Percentiles rank a stretch among this genome's conserved stretches.
phyloP scores from a whole-genome alignment of 306 rosid species.

The Pterocarpus macrocarpus region DNA sequence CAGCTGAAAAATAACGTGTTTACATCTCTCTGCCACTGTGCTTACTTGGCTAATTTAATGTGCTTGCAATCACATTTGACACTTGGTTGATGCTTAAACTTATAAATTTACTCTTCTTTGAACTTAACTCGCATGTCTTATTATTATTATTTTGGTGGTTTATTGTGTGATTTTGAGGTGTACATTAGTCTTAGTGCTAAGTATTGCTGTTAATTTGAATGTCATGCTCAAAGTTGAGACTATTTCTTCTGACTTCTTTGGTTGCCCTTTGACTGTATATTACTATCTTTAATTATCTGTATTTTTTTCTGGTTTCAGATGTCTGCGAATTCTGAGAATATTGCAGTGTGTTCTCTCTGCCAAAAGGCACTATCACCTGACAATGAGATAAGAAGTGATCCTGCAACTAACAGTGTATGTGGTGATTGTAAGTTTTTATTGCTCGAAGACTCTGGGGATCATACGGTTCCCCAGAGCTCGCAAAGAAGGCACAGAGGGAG shows the following conservation, averaged over 20 bases:
- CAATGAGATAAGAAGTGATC: conserved; percentile 59
- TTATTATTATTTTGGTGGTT: conserved; percentile 8
- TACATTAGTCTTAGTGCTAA: conserved; percentile 22
- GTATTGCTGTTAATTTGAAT: conserved; percentile 14
- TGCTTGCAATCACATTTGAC: conserved; percentile 35
- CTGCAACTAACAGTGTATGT: conserved; percentile 58
- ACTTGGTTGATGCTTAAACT: conserved; percentile 21
- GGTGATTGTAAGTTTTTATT: conserved; percentile 92
- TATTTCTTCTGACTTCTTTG: not conserved
- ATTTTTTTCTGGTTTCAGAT: conserved; percentile 61
- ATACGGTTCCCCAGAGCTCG: conserved; percentile 44
- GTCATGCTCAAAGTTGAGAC: not conserved
- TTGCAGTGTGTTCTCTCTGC: conserved; percentile 71
- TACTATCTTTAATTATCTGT: conserved; percentile 33
- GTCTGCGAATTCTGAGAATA: conserved; percentile 60
- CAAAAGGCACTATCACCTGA: conserved; percentile 62
- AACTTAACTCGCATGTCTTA: conserved; percentile 22
- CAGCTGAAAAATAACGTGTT: conserved; percentile 3
- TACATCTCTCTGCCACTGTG: not conserved
- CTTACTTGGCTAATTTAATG: not conserved
- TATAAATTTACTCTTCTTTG: not conserved
- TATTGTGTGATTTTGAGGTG: conserved; percentile 27
- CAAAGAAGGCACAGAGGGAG: conserved; percentile 65
- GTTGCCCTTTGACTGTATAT: conserved; percentile 22
- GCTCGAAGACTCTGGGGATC: conserved; percentile 74